Conservation (phyloP, 2,329 filamentous ascomycete genomes). For the Coniochaeta hoffmannii region DNA sequence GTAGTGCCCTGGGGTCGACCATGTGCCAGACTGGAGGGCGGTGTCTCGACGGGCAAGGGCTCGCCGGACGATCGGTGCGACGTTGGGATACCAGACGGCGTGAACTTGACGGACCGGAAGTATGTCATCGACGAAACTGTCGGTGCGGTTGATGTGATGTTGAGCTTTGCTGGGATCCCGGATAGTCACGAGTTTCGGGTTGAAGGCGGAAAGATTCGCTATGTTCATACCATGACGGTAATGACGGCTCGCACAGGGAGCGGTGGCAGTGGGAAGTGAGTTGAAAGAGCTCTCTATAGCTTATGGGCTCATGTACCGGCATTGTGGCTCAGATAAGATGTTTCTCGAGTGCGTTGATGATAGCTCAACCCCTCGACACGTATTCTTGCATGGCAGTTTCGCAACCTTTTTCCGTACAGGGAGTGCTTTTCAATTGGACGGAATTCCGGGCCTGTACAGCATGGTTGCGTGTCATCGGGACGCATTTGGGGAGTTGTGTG, state of each 20-base stretch:
- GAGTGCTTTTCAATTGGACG: too few relatives aligned
- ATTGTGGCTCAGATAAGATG: too few relatives aligned
- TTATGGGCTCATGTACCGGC: too few relatives aligned
- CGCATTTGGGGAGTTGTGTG: neutral
- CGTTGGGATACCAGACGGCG: slow-evolving; percentile 5
- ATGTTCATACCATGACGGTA: slow-evolving; percentile 1
- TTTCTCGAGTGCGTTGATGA: too few relatives aligned
- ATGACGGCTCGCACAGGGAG: neutral
- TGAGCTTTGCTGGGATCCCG: neutral
- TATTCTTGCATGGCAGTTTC: too few relatives aligned
- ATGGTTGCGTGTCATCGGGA: neutral
- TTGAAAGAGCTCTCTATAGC: neutral
- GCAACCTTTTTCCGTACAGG: too few relatives aligned
- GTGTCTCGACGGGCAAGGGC: slow-evolving; percentile 12
- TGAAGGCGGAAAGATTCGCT: neutral
- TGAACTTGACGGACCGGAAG: slow-evolving; percentile 6
- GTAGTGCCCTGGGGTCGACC: slow-evolving; percentile 23
- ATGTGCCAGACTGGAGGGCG: slow-evolving; percentile 18
- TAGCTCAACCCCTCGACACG: too few relatives aligned
- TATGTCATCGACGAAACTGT: slow-evolving; percentile 13
- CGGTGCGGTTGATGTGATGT: slow-evolving; percentile 9
- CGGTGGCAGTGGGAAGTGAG: neutral
- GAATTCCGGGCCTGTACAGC: neutral
- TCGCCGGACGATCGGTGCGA: slow-evolving; percentile 8
- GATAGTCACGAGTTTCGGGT: slow-evolving; percentile 2